These are phyloP conservation scores for Epichloe amarillans DNA, from an alignment of 2,329 filamentous ascomycete species.

Conservation along the genomic window DNA sequence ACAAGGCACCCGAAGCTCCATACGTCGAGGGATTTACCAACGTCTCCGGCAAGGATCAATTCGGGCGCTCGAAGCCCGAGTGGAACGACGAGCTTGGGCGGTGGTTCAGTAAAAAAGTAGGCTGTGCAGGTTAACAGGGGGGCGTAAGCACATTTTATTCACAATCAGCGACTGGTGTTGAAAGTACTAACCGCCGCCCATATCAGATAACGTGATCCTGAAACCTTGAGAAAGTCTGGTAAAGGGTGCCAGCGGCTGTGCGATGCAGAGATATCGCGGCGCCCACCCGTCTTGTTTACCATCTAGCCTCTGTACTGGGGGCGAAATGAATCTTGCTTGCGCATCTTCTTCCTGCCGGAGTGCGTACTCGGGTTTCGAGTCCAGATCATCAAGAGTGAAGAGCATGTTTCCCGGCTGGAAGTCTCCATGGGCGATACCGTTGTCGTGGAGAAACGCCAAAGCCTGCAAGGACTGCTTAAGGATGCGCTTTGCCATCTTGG, in stretches of 20 bases:
- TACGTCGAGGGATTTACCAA: conserved; percentile 13
- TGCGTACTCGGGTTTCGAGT: conserved; percentile 11
- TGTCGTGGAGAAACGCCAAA: conserved; percentile 24
- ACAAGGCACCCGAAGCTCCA: conserved; percentile 21
- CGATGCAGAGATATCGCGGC: conserved; percentile 17
- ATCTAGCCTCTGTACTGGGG: conserved; percentile 16
- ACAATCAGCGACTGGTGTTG: not conserved
- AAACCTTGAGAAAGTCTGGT: conserved; percentile 10
- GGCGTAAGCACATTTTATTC: not conserved
- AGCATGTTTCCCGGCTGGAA: conserved; percentile 25
- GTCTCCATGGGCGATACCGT: conserved; percentile 26
- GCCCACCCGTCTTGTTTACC: conserved; percentile 17
- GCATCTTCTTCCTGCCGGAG: conserved; percentile 15
- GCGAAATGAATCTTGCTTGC: conserved; percentile 11
- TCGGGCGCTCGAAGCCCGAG: conserved; percentile 16
- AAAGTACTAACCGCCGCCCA: conserved; percentile 16
- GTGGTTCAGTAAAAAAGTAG: conserved; percentile 15
- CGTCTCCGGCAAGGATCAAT: conserved; percentile 12
- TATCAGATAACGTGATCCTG: conserved; percentile 18
- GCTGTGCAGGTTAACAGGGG: conserved; percentile 7
- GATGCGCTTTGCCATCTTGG: conserved; percentile 26
- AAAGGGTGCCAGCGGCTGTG: conserved; percentile 13
- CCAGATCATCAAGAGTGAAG: conserved; percentile 18
- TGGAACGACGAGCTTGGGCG: conserved; percentile 11
- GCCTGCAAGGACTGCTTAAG: conserved; percentile 25